Evolutionary conservation across 1,284 basidiomycete species (phyloP).

Genomic region (Cutaneotrichosporon mucoides): DNA sequence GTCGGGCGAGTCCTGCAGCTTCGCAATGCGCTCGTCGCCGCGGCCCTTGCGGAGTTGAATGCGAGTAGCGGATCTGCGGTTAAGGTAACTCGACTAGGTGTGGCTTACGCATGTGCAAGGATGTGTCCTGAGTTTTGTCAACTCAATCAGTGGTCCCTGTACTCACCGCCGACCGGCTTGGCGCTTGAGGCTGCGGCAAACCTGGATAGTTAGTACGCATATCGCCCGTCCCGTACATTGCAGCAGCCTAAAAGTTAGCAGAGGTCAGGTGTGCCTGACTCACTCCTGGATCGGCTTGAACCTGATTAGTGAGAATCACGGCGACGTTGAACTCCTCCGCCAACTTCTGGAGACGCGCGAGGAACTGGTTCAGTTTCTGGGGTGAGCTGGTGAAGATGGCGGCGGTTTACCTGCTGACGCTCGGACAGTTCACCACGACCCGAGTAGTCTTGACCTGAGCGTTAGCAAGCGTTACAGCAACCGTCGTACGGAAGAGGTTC

Average conservation of each 20-base stretch:
- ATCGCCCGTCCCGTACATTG: constrained; percentile 54
- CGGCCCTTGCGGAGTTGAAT: constrained; percentile 60
- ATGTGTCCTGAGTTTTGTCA: constrained; percentile 36
- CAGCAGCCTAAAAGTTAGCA: constrained; percentile 55
- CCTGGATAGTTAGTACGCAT: background rate
- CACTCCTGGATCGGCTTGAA: constrained; percentile 77
- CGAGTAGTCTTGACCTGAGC: constrained; percentile 68
- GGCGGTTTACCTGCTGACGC: constrained; percentile 61
- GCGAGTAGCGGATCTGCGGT: constrained; percentile 37
- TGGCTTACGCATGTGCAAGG: constrained; percentile 48
- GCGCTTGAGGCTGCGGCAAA: constrained; percentile 84
- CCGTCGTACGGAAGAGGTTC: constrained; percentile 70
- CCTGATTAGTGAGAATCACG: constrained; percentile 86
- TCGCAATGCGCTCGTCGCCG: constrained; percentile 92
- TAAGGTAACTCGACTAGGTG: background rate
- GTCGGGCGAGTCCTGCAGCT: constrained; percentile 88
- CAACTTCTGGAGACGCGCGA: constrained; percentile 83
- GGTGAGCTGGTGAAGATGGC: background rate
- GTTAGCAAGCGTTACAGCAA: constrained; percentile 3
- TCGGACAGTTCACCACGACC: constrained; percentile 89
- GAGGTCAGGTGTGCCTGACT: constrained; percentile 8
- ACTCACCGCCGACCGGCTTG: constrained; percentile 75
- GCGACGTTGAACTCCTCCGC: constrained; percentile 81
- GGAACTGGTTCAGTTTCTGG: constrained; percentile 64
- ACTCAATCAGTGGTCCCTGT: background rate